These are phyloP conservation scores for Prunus campanulata DNA, from an alignment of 306 rosid genomes.

Conservation along the genomic window DNA sequence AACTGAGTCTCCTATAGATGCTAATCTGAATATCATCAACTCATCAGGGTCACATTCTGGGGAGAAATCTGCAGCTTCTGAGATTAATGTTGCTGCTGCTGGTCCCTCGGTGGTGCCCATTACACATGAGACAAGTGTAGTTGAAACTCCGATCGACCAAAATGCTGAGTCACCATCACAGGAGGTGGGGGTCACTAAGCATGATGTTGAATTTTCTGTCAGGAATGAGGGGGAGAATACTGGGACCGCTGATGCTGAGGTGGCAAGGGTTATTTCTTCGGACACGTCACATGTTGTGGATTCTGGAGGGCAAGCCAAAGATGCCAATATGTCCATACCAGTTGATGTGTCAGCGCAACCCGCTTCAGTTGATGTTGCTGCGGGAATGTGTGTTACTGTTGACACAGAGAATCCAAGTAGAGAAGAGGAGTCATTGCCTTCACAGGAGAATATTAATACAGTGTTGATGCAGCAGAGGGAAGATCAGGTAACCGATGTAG, in stretches of 20 bases:
- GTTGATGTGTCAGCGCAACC: conserved; percentile 22
- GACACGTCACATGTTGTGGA: conserved; percentile 33
- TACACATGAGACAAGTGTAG: conserved; percentile 20
- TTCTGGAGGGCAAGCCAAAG: conserved; percentile 34
- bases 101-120: conserved; percentile 27
- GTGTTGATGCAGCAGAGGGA: conserved; percentile 54
- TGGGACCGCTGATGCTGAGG: conserved; percentile 28
- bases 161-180: conserved; percentile 29
- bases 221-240: conserved; percentile 31
- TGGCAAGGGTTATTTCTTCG: conserved; percentile 18
- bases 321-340: conserved; percentile 29
- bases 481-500: conserved; percentile 91
- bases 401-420: conserved; percentile 27
- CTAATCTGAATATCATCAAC: conserved; percentile 25
- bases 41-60: conserved; percentile 41
- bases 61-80: conserved; percentile 34
- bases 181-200: conserved; percentile 36
- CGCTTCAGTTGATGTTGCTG: conserved; percentile 32
- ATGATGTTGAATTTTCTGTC: conserved; percentile 28
- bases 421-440: conserved; percentile 21
- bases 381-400: conserved; percentile 17
- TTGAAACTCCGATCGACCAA: conserved; percentile 30
- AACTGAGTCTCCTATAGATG: conserved; percentile 34
- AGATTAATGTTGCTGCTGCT: conserved; percentile 25
- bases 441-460: conserved; percentile 23